Evolutionary conservation across 495 filamentous ascomycete species (phyloP).

Genomic region (Astrothelium macrocarpum): DNA sequence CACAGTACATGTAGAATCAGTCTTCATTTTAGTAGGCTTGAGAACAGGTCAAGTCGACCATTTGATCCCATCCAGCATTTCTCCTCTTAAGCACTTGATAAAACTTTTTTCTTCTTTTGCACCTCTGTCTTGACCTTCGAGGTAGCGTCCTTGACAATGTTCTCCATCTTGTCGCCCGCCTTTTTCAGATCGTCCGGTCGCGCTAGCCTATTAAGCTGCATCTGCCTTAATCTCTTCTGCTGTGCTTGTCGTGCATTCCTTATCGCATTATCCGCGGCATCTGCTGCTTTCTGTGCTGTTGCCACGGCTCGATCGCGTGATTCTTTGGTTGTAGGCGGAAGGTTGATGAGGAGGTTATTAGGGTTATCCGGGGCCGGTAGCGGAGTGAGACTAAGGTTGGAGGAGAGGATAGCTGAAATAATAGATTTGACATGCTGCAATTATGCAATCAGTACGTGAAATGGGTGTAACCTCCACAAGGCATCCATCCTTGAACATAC

Average conservation of each 20-base stretch:
- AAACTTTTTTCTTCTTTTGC: slow-evolving; percentile 52
- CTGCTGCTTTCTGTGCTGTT: slow-evolving; percentile 50
- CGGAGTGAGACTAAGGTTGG: slow-evolving; percentile 59
- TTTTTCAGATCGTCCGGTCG: slow-evolving; percentile 58
- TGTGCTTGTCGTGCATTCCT: slow-evolving; percentile 48
- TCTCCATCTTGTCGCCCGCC: slow-evolving; percentile 53
- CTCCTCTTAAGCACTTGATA: slow-evolving; percentile 33
- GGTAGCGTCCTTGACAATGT: slow-evolving; percentile 59
- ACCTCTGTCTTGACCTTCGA: slow-evolving; percentile 58
- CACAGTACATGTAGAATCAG: not conserved
- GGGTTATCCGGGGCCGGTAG: slow-evolving; percentile 58
- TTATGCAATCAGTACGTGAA: slow-evolving; percentile 18
- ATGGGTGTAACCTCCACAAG: not conserved
- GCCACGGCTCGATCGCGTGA: slow-evolving; percentile 44
- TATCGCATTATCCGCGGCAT: slow-evolving; percentile 44
- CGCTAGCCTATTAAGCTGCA: slow-evolving; percentile 46
- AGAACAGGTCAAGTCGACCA: no score
- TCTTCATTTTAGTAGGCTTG: no score
- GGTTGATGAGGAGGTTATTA: slow-evolving; percentile 61
- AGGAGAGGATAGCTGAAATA: slow-evolving; percentile 56
- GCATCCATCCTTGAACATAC: slow-evolving; percentile 32
- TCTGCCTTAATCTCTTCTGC: slow-evolving; percentile 55
- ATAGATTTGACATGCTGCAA: slow-evolving; percentile 59
- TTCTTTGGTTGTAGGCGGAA: slow-evolving; percentile 61
- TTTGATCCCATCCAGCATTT: no score